phyloP scores from a whole-genome alignment of 805 yeast genomes.

The Zygoascus ofunaensis region DNA sequence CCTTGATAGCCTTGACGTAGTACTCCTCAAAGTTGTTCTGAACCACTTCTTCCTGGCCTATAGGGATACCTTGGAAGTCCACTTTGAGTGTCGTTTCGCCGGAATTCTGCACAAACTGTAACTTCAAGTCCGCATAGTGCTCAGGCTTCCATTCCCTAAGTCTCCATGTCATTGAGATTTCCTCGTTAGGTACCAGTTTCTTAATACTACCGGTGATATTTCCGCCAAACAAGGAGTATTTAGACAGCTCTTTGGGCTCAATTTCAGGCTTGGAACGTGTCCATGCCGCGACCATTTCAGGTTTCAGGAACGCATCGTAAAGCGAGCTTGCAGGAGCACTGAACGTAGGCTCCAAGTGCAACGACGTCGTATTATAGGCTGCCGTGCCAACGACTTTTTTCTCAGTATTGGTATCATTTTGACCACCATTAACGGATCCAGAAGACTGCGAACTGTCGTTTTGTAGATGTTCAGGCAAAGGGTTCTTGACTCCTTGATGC shows the following conservation, averaged over 20 bases:
- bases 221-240: constrained; percentile 74
- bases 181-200: constrained; percentile 48
- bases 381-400: constrained; percentile 25
- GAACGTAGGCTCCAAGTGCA: constrained; percentile 71
- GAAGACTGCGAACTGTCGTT: neutral
- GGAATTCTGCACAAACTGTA: constrained; percentile 66
- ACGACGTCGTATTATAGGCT: constrained; percentile 70
- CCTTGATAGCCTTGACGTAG: constrained; percentile 79
- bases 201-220: constrained; percentile 65
- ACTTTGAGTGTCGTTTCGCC: constrained; percentile 77
- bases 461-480: neutral
- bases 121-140: constrained; percentile 60
- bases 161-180: constrained; percentile 76
- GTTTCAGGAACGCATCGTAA: constrained; percentile 66
- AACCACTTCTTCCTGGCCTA: constrained; percentile 89
- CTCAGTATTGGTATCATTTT: constrained; percentile 3
- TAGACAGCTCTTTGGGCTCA: constrained; percentile 44
- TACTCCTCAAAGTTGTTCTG: constrained; percentile 79
- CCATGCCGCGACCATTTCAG: constrained; percentile 82
- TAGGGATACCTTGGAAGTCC: constrained; percentile 78
- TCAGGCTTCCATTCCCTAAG: constrained; percentile 81
- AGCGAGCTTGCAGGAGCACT: constrained; percentile 83
- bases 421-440: constrained; percentile 1
- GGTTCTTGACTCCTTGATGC: constrained; percentile 42
- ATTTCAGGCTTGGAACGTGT: constrained; percentile 61